Percentiles rank a stretch among this genome's conserved stretches.
Evolutionary conservation across 805 yeast species (phyloP).

Genomic region (Metschnikowia henanensis): DNA sequence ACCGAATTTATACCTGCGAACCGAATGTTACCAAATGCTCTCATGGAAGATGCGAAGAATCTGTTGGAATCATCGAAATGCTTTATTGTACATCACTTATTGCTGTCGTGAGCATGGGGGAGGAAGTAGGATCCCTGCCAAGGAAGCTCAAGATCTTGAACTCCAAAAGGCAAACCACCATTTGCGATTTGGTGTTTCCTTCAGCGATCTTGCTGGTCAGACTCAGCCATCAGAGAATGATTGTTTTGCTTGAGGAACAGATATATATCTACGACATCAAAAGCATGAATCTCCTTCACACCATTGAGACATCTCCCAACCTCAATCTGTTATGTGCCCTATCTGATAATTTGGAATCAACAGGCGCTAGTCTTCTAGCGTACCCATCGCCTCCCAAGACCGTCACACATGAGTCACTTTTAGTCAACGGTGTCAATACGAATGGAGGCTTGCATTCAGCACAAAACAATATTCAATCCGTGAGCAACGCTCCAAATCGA

Average conservation of each 20-base stretch:
- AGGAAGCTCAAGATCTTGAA: slow-evolving; percentile 80
- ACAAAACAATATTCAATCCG: slow-evolving; percentile 40
- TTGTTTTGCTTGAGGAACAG: slow-evolving; percentile 43
- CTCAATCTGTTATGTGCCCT: slow-evolving; percentile 59
- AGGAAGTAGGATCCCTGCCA: slow-evolving; percentile 70
- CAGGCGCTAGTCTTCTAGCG: slow-evolving; percentile 55
- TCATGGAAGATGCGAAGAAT: slow-evolving; percentile 41
- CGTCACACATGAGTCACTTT: slow-evolving; percentile 41
- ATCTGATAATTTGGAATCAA: slow-evolving; percentile 37
- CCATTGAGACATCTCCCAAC: slow-evolving; percentile 46
- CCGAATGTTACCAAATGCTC: slow-evolving; percentile 62
- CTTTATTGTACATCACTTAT: slow-evolving; percentile 83
- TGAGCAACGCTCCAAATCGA: slow-evolving; percentile 42
- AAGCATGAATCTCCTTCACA: slow-evolving; percentile 42
- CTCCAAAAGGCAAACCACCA: slow-evolving; percentile 61
- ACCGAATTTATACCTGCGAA: slow-evolving; percentile 81
- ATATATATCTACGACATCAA: slow-evolving; percentile 43
- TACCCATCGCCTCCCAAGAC: slow-evolving; percentile 77
- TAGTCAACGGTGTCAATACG: slow-evolving; percentile 41
- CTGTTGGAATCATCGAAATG: slow-evolving; percentile 82
- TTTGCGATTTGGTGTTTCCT: slow-evolving; percentile 45
- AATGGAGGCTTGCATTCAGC: slow-evolving; percentile 42
- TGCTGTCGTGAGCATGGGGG: slow-evolving; percentile 80
- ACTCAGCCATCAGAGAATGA: slow-evolving; percentile 32
- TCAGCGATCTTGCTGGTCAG: slow-evolving; percentile 40